Evolutionary conservation across 495 filamentous ascomycete species (phyloP), one percentile per base, ranked within the genome.

Genomic region (Filosporella fistucella): DNA sequence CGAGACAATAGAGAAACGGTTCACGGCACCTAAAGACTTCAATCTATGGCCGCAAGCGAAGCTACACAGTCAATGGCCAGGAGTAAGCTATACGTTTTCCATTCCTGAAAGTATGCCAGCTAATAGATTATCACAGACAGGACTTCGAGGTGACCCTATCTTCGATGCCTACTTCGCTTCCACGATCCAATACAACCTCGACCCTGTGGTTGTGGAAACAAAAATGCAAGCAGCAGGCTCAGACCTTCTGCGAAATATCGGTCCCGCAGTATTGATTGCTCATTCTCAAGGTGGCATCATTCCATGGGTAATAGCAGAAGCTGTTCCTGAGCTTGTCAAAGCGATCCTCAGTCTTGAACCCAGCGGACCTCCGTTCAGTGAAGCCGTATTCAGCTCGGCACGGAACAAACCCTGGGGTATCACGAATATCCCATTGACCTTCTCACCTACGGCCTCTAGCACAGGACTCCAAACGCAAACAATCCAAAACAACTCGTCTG

Each of bases 41-140:
- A 57, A 54, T n/a, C 55, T 55, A 6, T 78, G 69, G 66, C 65
- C 66, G 0, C 68, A 69, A 55, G 70, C 72, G 14, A 44, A 56
- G 24, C 55, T 66, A 17, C 75, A 78, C 43, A 72, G 66, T n/a
- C 74, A 81, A 63, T 81, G 74, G 70, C 74, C 76, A 11, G 74
- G 76, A 25, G 54, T 57, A 43, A 40, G 54, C 45, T n/a, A 2
- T 30, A 21, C 21, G n/a, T 32, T 14, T 36, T 28, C 42, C 14
- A 4, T 29, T 11, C 9, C 20, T 14, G 13, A 24, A 18, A 49
- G 2, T 9, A 21, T 18, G 20, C 20, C 30, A 32, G 7, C 37
- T 40, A 40, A 40, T n/a, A 52, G 11, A 34, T 20, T 6, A n/a
- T 12, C 13, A 38, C 41, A 64, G 62, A 63, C 61, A 7, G 75